Evolutionary conservation across 2,329 filamentous ascomycete species (phyloP).

Genomic region (Diaporthe humulicola): DNA sequence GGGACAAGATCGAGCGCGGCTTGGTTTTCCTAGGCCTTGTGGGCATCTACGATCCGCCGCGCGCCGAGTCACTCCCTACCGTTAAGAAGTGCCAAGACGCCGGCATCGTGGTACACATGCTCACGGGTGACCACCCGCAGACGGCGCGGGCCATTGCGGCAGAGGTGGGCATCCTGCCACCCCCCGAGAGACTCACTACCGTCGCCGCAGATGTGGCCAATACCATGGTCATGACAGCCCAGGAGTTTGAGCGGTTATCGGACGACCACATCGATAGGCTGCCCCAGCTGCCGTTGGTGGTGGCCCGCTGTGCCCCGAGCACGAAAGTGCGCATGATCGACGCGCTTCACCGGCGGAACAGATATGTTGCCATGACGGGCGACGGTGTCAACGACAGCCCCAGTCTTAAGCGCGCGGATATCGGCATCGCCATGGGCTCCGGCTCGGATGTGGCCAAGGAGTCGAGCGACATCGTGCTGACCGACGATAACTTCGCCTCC

Average conservation of each 20-base stretch:
- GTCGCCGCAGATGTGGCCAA: conserved; percentile 60
- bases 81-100: conserved; percentile 67
- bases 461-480: neutral
- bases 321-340: conserved; percentile 83
- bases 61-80: conserved; percentile 71
- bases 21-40: conserved; percentile 75
- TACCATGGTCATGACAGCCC: conserved; percentile 66
- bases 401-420: conserved; percentile 73
- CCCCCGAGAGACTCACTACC: neutral
- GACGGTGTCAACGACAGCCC: conserved; percentile 79
- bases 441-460: conserved; percentile 74
- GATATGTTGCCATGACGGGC: conserved; percentile 75
- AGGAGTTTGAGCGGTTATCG: conserved; percentile 72
- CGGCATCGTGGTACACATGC: conserved; percentile 71
- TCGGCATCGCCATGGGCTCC: conserved; percentile 75
- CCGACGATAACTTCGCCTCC: conserved; percentile 9
- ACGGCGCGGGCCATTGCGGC: conserved; percentile 71
- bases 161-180: conserved; percentile 48
- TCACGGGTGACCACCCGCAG: conserved; percentile 72
- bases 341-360: conserved; percentile 74
- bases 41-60: conserved; percentile 78
- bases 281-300: conserved; percentile 73
- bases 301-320: conserved; percentile 77
- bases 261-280: conserved; percentile 75
- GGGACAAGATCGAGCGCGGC: conserved; percentile 63